Base-by-base conservation (phyloP, 768 basidiomycete genomes). In the Hysterangium stoloniferum region DNA sequence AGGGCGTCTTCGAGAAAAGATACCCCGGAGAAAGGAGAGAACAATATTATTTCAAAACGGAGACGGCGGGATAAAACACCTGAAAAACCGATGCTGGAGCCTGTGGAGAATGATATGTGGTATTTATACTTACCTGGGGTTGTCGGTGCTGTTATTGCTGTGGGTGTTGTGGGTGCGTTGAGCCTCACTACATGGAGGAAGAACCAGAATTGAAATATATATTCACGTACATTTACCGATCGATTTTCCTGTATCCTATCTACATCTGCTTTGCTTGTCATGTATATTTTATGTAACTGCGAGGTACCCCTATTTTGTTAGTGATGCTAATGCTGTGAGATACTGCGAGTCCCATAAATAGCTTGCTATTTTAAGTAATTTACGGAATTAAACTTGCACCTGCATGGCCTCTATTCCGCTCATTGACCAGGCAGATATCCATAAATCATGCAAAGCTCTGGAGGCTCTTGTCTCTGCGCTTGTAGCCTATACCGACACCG, bases 101-200 rank as follows among this genome's bases (percentile, higher is more conserved):
- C 35, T 17, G 48, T 40, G 25, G 70, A 82, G 33, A 84, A 87
- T 49, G 77, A 71, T 63, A 74, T 84, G 20, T 90, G 87, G 87
- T 89, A 86, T 58, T 58, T 89, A 43, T 85, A 86, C 53, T 68
- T 90, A 34, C 87, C 87, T 3, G 81, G 84, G 22, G 63, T 90
- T 55, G 80, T 90, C 6, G 87, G 87, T 7, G 87, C 86, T 22
- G 87, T 86, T n/a, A 88, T 86, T 19, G 87, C 87, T 37, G 61
- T 90, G 49, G 71, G 88, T 36, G 83, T 88, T 19, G 81, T 86
- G 19, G 85, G 86, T 2, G 83, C 83, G 5, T 64, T 90, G 56
- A 85, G 86, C 54, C 78, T 90, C 62, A 85, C 85, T 32, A 64
- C 66, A 70, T 83, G 81, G 57, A 74, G 82, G 64, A 73, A 82